A percentile compares a stretch with the other conserved stretches of the same genome.
Evolutionary conservation across 192 early-diverging fungal genomes (phyloP).

Genomic region (Backusella parvicylindrica): DNA sequence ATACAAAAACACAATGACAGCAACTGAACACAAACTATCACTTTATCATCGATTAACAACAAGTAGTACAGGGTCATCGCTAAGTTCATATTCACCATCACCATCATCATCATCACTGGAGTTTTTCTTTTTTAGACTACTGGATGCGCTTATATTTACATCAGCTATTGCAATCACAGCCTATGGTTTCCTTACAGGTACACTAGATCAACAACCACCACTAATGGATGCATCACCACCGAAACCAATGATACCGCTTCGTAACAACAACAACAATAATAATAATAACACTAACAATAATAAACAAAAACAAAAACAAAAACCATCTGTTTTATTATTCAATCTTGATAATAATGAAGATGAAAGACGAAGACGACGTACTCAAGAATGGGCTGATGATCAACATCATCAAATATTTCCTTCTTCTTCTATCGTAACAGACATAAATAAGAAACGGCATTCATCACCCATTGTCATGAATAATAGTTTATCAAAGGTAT

Average conservation of each 20-base stretch:
- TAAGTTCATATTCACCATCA: not conserved
- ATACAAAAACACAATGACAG: not conserved
- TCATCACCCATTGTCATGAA: not conserved
- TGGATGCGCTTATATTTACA: conserved; percentile 16
- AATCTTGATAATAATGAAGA: not conserved
- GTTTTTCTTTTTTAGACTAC: not conserved
- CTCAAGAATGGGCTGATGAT: conserved; percentile 18
- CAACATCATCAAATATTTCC: not conserved
- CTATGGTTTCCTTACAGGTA: conserved; percentile 10
- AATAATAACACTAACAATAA: too few species aligned
- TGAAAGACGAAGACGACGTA: not conserved
- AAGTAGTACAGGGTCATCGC: not conserved
- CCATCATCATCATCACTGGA: not conserved
- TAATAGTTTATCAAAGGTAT: not conserved
- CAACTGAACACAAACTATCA: not conserved
- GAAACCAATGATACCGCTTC: not conserved
- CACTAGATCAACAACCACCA: conserved; percentile 5
- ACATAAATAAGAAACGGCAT: not conserved
- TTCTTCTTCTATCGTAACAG: not conserved
- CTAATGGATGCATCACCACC: not conserved
- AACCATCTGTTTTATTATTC: not conserved
- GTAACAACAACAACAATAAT: not conserved
- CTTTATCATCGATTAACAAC: conserved; percentile 9
- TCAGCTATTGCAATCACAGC: conserved; percentile 21
- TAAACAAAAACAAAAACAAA: too few species aligned